A percentile compares a stretch with the other conserved stretches of the same genome.
phyloP scores from a whole-genome alignment of 2,329 filamentous ascomycete species.

The Escovopsis sp. region DNA sequence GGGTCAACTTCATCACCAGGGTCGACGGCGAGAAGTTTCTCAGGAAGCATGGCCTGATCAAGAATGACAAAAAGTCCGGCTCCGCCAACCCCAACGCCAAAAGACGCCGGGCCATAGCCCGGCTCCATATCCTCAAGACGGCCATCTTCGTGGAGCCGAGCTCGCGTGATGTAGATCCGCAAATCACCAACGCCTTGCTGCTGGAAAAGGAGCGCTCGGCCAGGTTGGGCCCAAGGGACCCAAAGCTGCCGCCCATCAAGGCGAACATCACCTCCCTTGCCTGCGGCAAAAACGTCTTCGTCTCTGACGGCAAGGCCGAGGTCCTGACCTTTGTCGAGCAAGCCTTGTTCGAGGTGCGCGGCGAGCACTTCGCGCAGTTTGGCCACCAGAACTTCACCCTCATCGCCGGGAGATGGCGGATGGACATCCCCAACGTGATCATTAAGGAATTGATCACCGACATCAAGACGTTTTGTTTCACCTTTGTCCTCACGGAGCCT shows the following conservation, averaged over 20 bases:
- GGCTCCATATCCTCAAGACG: conserved; percentile 16
- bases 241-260: conserved; percentile 9
- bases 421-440: conserved; percentile 35
- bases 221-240: conserved; percentile 3
- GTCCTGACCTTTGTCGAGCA: conserved; percentile 31
- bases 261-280: conserved; percentile 14
- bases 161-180: conserved; percentile 15
- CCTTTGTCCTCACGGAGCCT: conserved; percentile 35
- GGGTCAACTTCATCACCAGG: conserved; percentile 27
- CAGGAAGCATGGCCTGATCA: conserved; percentile 11
- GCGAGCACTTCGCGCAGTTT: conserved; percentile 25
- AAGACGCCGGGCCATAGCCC: conserved; percentile 10
- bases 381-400: conserved; percentile 27
- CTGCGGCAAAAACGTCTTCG: conserved; percentile 36
- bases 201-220: conserved; percentile 12
- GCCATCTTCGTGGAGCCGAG: conserved; percentile 20
- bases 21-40: conserved; percentile 30
- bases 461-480: conserved; percentile 23
- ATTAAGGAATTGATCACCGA: conserved; percentile 31
- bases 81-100: not conserved
- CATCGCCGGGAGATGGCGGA: conserved; percentile 10
- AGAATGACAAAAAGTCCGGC: conserved; percentile 7
- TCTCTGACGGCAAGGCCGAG: conserved; percentile 18
- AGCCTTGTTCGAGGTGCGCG: conserved; percentile 9
- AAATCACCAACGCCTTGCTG: conserved; percentile 14